phyloP scores from a whole-genome alignment of 176 grass and related monocot species.

The Elaeis guineensis region DNA sequence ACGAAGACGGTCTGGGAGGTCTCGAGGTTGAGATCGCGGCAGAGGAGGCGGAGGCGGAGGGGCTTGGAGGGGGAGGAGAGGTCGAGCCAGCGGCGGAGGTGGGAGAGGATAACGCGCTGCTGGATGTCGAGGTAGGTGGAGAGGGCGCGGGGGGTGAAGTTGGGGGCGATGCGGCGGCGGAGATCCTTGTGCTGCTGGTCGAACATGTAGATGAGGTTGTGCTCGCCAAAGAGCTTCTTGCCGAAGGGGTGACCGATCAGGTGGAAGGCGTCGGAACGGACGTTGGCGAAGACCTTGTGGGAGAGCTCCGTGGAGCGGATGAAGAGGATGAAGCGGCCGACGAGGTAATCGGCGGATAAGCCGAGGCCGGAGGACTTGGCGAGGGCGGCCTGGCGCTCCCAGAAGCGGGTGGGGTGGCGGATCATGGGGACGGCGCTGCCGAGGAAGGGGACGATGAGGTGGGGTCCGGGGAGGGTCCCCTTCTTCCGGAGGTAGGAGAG shows the following conservation, averaged over 20 bases:
- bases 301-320: constrained; percentile 65
- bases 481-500: constrained; percentile 71
- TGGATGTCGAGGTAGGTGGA: constrained; percentile 64
- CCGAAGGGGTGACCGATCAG: constrained; percentile 74
- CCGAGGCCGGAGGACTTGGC: constrained; percentile 42
- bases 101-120: constrained; percentile 53
- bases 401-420: constrained; percentile 46
- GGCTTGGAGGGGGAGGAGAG: background rate
- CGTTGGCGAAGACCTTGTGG: constrained; percentile 65
- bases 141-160: constrained; percentile 63
- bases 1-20: constrained; percentile 86
- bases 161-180: constrained; percentile 66
- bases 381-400: constrained; percentile 40
- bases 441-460: constrained; percentile 54
- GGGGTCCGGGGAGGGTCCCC: constrained; percentile 37
- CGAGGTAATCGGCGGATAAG: constrained; percentile 47
- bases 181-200: constrained; percentile 80
- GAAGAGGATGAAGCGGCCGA: constrained; percentile 73
- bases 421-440: constrained; percentile 51
- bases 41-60: constrained; percentile 45
- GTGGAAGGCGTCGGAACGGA: constrained; percentile 79
- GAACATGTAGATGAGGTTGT: constrained; percentile 89
- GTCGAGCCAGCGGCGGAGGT: constrained; percentile 47
- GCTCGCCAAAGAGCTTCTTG: constrained; percentile 85
- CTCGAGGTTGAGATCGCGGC: constrained; percentile 87